Evolutionary conservation across 805 yeast genomes (phyloP).

Genomic region (Candida coquimbonensis): DNA sequence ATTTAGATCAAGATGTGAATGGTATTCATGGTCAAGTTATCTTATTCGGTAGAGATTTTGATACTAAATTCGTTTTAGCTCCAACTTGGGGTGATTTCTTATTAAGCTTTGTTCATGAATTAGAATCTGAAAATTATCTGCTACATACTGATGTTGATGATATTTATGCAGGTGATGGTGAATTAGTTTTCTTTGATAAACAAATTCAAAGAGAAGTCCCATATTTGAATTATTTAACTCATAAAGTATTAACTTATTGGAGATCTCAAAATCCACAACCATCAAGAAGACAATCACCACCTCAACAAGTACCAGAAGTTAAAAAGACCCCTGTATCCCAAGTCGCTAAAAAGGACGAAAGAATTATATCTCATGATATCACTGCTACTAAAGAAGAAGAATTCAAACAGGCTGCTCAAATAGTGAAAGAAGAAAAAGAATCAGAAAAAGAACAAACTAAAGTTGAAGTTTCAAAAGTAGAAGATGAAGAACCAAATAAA

Average conservation of each 20-base stretch:
- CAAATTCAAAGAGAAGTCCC: slow-evolving; percentile 40
- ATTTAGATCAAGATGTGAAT: slow-evolving; percentile 70
- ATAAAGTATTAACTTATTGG: slow-evolving; percentile 23
- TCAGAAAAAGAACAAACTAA: not conserved
- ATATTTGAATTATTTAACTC: slow-evolving; percentile 33
- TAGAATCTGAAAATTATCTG: slow-evolving; percentile 76
- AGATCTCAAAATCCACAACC: slow-evolving; percentile 11
- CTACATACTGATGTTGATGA: slow-evolving; percentile 60
- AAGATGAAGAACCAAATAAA: slow-evolving; percentile 2
- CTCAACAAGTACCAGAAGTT: not conserved
- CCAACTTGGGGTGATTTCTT: slow-evolving; percentile 86
- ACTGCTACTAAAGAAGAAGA: slow-evolving; percentile 8
- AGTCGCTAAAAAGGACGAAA: slow-evolving; percentile 15
- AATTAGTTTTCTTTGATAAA: slow-evolving; percentile 61
- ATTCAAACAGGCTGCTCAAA: not conserved
- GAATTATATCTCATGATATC: slow-evolving; percentile 18
- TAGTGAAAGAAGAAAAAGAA: not conserved
- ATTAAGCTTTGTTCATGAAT: slow-evolving; percentile 74
- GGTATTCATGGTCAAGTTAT: slow-evolving; percentile 91
- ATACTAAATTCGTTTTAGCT: slow-evolving; percentile 81
- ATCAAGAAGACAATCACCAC: not conserved
- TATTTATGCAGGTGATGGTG: slow-evolving; percentile 66
- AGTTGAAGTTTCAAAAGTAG: not conserved
- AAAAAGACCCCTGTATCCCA: slow-evolving; percentile 6
- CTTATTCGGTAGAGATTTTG: slow-evolving; percentile 89